Conservation (phyloP, 495 filamentous ascomycete genomes). For the Trichoderma orchidacearum region DNA sequence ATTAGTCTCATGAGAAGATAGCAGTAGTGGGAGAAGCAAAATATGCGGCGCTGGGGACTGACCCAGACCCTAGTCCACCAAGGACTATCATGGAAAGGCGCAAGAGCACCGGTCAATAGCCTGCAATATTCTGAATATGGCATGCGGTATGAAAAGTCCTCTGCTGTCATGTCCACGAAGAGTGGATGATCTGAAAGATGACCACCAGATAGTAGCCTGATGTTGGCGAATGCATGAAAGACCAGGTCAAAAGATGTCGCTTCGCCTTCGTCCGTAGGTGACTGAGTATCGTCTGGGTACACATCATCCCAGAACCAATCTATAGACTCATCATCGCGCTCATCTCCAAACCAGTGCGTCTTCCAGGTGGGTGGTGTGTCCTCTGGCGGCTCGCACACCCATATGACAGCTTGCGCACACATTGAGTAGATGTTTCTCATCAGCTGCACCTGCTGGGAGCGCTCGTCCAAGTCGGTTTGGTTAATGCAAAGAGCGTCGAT, state of each 20-base stretch:
- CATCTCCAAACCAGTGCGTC: conserved; percentile 1
- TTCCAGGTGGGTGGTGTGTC: conserved; percentile 4
- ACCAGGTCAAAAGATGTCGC: background rate
- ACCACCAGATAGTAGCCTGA: background rate
- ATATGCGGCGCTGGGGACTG: background rate
- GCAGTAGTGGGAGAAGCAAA: too few relatives aligned
- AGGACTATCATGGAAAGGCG: background rate
- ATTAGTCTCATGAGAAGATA: background rate
- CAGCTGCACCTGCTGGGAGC: conserved; percentile 8
- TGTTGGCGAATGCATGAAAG: background rate
- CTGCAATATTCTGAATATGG: background rate
- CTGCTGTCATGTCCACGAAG: background rate
- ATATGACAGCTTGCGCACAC: conserved; percentile 6
- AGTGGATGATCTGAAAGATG: background rate
- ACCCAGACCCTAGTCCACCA: background rate
- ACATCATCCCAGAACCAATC: conserved; percentile 5
- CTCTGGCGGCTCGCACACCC: conserved; percentile 6
- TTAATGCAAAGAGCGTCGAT: conserved; percentile 13
- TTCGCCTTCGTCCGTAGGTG: background rate
- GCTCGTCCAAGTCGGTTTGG: conserved; percentile 8
- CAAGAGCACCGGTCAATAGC: background rate
- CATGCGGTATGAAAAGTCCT: background rate
- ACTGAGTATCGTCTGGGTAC: background rate
- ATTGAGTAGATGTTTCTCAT: conserved; percentile 10
- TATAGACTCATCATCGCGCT: background rate